phyloP scores from a whole-genome alignment of 306 rosid genomes.

The Fagus crenata region DNA sequence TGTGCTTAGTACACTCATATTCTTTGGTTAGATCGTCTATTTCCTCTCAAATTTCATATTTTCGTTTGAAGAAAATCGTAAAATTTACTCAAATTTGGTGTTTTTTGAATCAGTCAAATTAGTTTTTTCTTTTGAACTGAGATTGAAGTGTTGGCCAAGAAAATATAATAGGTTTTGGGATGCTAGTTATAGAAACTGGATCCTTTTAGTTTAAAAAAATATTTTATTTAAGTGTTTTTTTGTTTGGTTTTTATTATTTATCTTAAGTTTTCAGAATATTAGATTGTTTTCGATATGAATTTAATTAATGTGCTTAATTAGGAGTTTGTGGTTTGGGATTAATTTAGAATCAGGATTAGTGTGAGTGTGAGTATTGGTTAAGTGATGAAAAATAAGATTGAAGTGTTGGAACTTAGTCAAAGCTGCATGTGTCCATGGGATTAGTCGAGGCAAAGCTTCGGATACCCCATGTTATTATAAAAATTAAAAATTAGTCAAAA shows the following conservation, averaged over 20 bases:
- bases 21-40: conserved; percentile 13
- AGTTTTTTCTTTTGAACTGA: conserved; percentile 1
- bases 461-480: too few relatives aligned
- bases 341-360: background rate
- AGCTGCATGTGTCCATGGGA: background rate
- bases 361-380: background rate
- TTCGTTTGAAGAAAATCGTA: background rate
- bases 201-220: background rate
- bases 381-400: background rate
- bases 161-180: background rate
- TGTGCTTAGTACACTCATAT: background rate
- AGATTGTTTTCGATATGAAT: background rate
- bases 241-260: background rate
- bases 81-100: background rate
- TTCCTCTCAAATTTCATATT: background rate
- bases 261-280: background rate
- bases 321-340: background rate
- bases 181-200: background rate
- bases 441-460: too few relatives aligned
- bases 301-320: background rate
- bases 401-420: background rate
- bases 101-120: background rate
- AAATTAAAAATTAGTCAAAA: too few relatives aligned
- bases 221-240: background rate
- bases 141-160: background rate